A percentile compares a stretch with the other conserved stretches of the same genome.
Evolutionary conservation across 768 basidiomycete genomes (phyloP).

Genomic region (Lyophyllum semitale): DNA sequence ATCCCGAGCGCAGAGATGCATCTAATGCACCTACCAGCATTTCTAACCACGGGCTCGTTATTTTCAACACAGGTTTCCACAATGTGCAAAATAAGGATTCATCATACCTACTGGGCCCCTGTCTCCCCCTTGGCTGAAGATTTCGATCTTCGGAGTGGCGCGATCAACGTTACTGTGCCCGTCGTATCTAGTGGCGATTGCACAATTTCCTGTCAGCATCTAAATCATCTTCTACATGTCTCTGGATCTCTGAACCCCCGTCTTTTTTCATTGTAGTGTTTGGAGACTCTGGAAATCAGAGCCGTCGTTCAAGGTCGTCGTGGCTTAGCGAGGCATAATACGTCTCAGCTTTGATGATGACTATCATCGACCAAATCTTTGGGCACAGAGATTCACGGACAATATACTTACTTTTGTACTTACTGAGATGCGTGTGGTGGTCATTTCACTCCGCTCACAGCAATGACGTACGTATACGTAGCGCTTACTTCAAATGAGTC

Average conservation of each 20-base stretch:
- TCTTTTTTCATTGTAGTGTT: constrained; percentile 33
- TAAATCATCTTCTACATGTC: background rate
- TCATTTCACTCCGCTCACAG: no score
- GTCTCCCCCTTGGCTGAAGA: constrained; percentile 25
- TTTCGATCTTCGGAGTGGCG: constrained; percentile 38
- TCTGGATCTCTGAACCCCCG: background rate
- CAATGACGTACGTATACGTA: no score
- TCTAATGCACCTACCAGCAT: constrained; percentile 38
- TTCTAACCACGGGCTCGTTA: constrained; percentile 36
- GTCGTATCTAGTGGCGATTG: constrained; percentile 29
- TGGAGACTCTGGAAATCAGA: constrained; percentile 49
- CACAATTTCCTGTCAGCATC: constrained; percentile 42
- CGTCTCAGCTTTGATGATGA: no score
- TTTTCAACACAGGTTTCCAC: constrained; percentile 29
- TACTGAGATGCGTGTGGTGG: no score
- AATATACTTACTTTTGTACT: no score
- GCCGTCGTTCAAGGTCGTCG: constrained; percentile 38
- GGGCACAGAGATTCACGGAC: no score
- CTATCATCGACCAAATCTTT: no score
- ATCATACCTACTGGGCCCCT: background rate
- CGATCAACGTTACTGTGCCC: constrained; percentile 37
- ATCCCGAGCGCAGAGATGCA: constrained; percentile 33
- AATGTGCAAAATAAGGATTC: background rate
- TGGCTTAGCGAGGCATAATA: background rate
- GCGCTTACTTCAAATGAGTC: no score